Percentiles rank a stretch among this genome's conserved stretches.
Evolutionary conservation across 2,329 filamentous ascomycete species (phyloP).

Genomic region (Trichophyton rubrum): DNA sequence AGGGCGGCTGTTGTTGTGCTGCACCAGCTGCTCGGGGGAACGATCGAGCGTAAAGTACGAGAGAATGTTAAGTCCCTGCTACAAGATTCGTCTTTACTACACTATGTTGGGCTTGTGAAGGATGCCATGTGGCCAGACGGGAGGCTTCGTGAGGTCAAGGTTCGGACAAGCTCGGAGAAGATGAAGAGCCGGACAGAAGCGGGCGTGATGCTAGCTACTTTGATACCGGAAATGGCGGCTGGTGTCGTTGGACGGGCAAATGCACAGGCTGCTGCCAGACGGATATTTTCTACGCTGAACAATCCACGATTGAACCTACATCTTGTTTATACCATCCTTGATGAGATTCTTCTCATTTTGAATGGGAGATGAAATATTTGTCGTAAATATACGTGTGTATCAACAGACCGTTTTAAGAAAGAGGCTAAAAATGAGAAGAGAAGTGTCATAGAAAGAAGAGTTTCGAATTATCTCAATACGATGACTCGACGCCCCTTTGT

Average conservation of each 20-base stretch:
- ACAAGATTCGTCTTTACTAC: conserved; percentile 65
- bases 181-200: conserved; percentile 73
- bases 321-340: conserved; percentile 56
- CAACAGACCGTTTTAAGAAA: neutral
- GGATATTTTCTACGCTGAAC: conserved; percentile 82
- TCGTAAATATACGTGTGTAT: neutral
- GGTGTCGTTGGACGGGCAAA: conserved; percentile 89
- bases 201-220: conserved; percentile 72
- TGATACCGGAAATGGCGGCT: conserved; percentile 80
- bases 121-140: conserved; percentile 65
- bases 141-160: conserved; percentile 36
- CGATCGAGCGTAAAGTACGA: conserved; percentile 87
- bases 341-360: conserved; percentile 55
- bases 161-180: conserved; percentile 60
- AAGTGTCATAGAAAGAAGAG: neutral
- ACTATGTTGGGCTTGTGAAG: conserved; percentile 61
- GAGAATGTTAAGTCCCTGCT: conserved; percentile 64
- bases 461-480: neutral
- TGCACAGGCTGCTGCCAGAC: conserved; percentile 76
- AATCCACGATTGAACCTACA: conserved; percentile 75
- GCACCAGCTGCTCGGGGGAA: conserved; percentile 88
- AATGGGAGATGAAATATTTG: conserved; percentile 17
- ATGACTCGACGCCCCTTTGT: neutral
- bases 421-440: neutral
- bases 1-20: conserved; percentile 91